Percentiles rank a stretch among this genome's conserved stretches.
Conservation (phyloP, 768 basidiomycete species). For the Amanita pallidorosea region DNA sequence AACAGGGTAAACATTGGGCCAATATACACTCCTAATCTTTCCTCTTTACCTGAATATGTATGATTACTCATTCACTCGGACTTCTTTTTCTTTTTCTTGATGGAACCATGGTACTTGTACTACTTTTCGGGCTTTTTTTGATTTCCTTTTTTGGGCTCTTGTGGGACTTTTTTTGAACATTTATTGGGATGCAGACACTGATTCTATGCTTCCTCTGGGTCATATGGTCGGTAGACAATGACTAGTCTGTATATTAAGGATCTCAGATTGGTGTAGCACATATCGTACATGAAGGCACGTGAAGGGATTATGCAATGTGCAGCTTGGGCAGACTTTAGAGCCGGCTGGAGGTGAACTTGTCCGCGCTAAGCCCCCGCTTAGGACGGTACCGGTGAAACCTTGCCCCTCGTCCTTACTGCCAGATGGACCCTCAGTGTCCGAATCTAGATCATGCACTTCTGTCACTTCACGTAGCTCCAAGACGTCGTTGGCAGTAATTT, state of each 20-base stretch:
- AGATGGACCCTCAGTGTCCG: constrained; percentile 37
- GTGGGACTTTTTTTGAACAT: constrained; percentile 10
- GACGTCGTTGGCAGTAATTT: constrained; percentile 43
- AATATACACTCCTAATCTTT: constrained; percentile 21
- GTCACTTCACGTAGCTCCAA: constrained; percentile 56
- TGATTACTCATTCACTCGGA: constrained; percentile 17
- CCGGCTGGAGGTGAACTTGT: neutral
- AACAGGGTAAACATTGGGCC: constrained; percentile 8
- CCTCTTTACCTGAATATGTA: constrained; percentile 31
- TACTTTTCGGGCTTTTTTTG: constrained; percentile 14
- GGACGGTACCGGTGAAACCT: constrained; percentile 67
- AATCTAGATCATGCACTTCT: constrained; percentile 46
- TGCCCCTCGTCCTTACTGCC: constrained; percentile 45
- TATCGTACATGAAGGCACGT: constrained; percentile 30
- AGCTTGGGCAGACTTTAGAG: constrained; percentile 38
- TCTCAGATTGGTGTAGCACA: constrained; percentile 34
- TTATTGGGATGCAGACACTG: constrained; percentile 1
- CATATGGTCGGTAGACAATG: constrained; percentile 8
- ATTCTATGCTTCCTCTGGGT: constrained; percentile 7
- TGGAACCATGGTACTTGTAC: constrained; percentile 20
- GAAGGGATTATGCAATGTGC: constrained; percentile 49
- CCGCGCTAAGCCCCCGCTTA: constrained; percentile 30
- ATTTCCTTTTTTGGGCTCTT: constrained; percentile 12
- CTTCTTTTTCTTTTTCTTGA: constrained; percentile 11
- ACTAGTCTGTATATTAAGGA: constrained; percentile 13